A percentile compares a stretch with the other conserved stretches of the same genome.
Conservation (phyloP, 2,329 filamentous ascomycete genomes). For the Xylariaceae sp. region DNA sequence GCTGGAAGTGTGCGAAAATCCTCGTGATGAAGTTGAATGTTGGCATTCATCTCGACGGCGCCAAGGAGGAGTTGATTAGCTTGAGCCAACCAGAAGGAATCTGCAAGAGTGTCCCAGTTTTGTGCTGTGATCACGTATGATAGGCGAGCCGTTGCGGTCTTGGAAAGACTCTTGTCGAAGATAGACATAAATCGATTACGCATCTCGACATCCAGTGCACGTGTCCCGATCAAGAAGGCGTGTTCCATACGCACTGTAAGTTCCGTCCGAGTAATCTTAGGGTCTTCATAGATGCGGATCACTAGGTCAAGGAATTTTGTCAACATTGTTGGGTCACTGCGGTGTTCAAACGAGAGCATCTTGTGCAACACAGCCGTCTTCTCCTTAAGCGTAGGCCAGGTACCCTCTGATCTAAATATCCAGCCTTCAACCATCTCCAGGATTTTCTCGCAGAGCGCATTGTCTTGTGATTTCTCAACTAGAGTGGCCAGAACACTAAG, state of each 20-base stretch:
- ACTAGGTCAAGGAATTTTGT: conserved; percentile 95
- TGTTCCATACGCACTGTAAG: conserved; percentile 97
- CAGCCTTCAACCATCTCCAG: conserved; percentile 92
- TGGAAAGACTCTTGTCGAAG: conserved; percentile 93
- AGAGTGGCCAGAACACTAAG: conserved; percentile 93
- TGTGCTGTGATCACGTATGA: conserved; percentile 89
- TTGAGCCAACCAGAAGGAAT: conserved; percentile 97
- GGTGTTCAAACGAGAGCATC: conserved; percentile 94
- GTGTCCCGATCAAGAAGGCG: conserved; percentile 93
- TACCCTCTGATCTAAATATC: conserved; percentile 95
- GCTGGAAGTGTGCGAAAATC: conserved; percentile 82
- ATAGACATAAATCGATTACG: conserved; percentile 96
- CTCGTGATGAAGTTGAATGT: conserved; percentile 78
- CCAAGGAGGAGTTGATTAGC: conserved; percentile 92
- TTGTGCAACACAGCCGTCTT: conserved; percentile 99
- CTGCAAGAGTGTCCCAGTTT: conserved; percentile 94
- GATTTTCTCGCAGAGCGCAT: conserved; percentile 87
- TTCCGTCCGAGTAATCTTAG: conserved; percentile 92
- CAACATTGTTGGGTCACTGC: conserved; percentile 81
- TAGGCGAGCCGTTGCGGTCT: conserved; percentile 85
- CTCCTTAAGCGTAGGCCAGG: conserved; percentile 96
- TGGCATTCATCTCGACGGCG: conserved; percentile 83
- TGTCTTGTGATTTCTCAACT: conserved; percentile 92
- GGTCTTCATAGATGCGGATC: conserved; percentile 97
- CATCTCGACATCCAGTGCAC: conserved; percentile 95